Evolutionary conservation across 2,329 filamentous ascomycete species (phyloP).

Genomic region (Mollisia scopiformis): DNA sequence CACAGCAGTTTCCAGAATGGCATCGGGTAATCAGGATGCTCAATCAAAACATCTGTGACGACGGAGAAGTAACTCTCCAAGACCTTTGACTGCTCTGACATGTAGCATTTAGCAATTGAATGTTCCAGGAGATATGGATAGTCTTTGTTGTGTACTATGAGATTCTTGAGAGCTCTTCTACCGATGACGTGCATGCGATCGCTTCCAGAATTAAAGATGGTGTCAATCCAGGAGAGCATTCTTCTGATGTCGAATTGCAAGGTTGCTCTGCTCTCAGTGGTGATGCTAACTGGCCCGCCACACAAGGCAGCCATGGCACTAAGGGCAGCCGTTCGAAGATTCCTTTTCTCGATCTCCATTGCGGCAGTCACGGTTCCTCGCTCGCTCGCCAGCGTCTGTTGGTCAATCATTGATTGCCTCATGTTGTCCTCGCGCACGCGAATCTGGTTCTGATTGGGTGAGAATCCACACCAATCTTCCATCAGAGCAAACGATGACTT

Average conservation of each 20-base stretch:
- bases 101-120: constrained; percentile 89
- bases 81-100: constrained; percentile 78
- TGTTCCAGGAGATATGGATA: constrained; percentile 84
- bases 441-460: constrained; percentile 84
- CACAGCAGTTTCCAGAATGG: constrained; percentile 91
- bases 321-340: constrained; percentile 84
- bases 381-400: constrained; percentile 73
- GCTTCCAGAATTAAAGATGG: constrained; percentile 89
- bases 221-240: constrained; percentile 94
- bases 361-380: constrained; percentile 80
- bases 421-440: constrained; percentile 83
- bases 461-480: constrained; percentile 99
- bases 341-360: constrained; percentile 96
- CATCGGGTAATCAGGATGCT: constrained; percentile 79
- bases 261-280: constrained; percentile 83
- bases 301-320: constrained; percentile 96
- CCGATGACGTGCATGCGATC: constrained; percentile 93
- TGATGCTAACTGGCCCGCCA: constrained; percentile 81
- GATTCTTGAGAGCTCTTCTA: constrained; percentile 81
- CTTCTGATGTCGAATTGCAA: constrained; percentile 90
- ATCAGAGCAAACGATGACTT: constrained; percentile 96
- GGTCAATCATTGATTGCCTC: constrained; percentile 81
- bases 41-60: constrained; percentile 82
- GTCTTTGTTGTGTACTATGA: constrained; percentile 89
- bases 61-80: constrained; percentile 96